Evolutionary conservation across 73 alveolate genomes (phyloP).

Genomic region (Stentor coeruleus): DNA sequence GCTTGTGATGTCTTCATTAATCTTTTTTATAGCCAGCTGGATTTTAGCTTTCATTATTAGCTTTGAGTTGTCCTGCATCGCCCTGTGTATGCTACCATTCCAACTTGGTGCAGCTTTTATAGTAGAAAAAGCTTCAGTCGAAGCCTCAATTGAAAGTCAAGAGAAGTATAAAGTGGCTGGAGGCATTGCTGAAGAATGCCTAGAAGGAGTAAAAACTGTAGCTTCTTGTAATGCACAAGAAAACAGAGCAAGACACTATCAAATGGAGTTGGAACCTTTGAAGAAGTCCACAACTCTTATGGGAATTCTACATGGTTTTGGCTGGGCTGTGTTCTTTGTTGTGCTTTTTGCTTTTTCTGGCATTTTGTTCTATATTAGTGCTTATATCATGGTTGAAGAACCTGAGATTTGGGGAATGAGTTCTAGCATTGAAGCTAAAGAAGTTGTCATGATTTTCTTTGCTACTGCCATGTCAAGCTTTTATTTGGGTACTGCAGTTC

Average conservation of each 20-base stretch:
- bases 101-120: constrained; percentile 34
- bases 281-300: neutral
- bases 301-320: constrained; percentile 13
- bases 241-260: neutral
- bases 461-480: constrained; percentile 24
- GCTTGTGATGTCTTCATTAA: constrained; percentile 44
- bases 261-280: neutral
- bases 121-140: constrained; percentile 39
- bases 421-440: neutral
- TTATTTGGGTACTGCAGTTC: constrained; percentile 14
- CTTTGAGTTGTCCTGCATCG: constrained; percentile 58
- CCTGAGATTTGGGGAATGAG: neutral
- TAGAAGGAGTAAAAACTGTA: constrained; percentile 57
- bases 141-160: constrained; percentile 43
- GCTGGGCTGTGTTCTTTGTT: constrained; percentile 6
- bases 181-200: constrained; percentile 55
- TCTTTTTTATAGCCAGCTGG: constrained; percentile 45
- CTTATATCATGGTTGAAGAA: neutral
- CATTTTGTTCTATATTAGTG: constrained; percentile 9
- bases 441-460: neutral
- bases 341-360: constrained; percentile 16
- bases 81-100: constrained; percentile 50
- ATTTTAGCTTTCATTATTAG: constrained; percentile 44
- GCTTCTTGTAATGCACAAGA: constrained; percentile 34
- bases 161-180: constrained; percentile 54